Percentiles rank a stretch among this genome's conserved stretches.
These are phyloP conservation scores for Suhomyces kilbournensis DNA, from an alignment of 805 yeast genomes.

Conservation along the genomic window DNA sequence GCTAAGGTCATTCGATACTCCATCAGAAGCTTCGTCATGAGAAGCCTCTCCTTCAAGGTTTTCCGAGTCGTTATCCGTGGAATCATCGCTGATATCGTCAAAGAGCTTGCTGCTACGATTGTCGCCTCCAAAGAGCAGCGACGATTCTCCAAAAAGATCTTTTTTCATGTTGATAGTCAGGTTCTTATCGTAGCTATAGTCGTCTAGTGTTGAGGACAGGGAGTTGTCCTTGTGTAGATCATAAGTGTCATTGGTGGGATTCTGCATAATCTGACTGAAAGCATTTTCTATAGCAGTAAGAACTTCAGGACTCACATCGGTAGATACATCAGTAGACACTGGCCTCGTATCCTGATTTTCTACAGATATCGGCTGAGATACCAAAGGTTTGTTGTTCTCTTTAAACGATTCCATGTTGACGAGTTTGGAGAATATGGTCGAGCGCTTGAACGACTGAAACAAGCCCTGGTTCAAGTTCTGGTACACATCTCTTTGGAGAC, in stretches of 20 bases:
- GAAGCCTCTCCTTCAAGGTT: conserved; percentile 12
- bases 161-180: conserved; percentile 12
- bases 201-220: not conserved
- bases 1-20: not conserved
- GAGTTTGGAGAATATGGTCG: conserved; percentile 50
- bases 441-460: conserved; percentile 56
- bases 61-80: conserved; percentile 29
- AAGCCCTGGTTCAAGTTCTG: conserved; percentile 50
- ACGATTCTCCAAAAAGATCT: conserved; percentile 23
- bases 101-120: conserved; percentile 28
- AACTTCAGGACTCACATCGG: conserved; percentile 41
- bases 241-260: conserved; percentile 8
- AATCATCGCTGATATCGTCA: conserved; percentile 34
- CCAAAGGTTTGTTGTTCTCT: not conserved
- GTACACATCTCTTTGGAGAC: conserved; percentile 54
- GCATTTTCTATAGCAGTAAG: conserved; percentile 67
- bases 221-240: not conserved
- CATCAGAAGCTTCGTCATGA: not conserved
- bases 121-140: conserved; percentile 29
- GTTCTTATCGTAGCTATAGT: conserved; percentile 1
- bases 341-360: not conserved
- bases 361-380: not conserved
- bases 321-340: conserved; percentile 14
- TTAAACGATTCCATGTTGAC: conserved; percentile 5
- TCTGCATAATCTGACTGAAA: conserved; percentile 53